Evolutionary conservation across 208 protist species (phyloP).

Genomic region (Zelonia costaricensis): DNA sequence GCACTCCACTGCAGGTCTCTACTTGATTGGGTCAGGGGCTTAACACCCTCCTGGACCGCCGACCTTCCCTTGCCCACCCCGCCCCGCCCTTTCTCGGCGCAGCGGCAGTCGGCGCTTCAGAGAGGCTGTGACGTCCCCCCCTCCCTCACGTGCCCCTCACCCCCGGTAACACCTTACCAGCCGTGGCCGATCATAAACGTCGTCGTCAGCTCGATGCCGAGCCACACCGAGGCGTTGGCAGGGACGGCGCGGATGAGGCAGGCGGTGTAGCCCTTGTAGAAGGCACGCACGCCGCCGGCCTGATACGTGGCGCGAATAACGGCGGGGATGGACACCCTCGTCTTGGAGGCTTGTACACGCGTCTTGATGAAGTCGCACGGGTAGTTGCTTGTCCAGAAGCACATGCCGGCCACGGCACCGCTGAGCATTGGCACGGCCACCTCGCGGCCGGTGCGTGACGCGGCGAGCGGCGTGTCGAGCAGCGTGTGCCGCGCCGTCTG

Average conservation of each 20-base stretch:
- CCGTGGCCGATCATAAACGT: conserved; percentile 40
- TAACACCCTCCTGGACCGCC: no score
- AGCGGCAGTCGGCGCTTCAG: no score
- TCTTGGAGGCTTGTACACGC: conserved; percentile 48
- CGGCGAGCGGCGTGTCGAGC: conserved; percentile 15
- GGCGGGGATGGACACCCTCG: conserved; percentile 32
- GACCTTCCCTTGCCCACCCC: no score
- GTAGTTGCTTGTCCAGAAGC: conserved; percentile 77
- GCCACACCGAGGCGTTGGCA: conserved; percentile 78
- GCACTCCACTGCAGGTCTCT: no score
- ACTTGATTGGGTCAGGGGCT: no score
- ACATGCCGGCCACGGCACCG: conserved; percentile 49
- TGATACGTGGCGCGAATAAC: conserved; percentile 40
- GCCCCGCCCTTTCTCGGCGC: no score
- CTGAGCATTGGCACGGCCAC: conserved; percentile 57
- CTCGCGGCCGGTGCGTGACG: conserved; percentile 25
- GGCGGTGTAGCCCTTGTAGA: conserved; percentile 68
- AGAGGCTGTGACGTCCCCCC: no score
- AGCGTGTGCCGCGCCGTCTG: conserved; percentile 32
- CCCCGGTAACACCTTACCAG: conserved; percentile 33
- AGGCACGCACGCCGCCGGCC: conserved; percentile 35
- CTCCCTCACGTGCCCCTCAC: no score
- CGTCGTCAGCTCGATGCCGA: conserved; percentile 58
- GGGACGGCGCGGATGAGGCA: conserved; percentile 64
- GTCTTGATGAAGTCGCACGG: conserved; percentile 78